Evolutionary conservation across 148 eudicot species (phyloP).

Genomic region (Cornus kousa): DNA sequence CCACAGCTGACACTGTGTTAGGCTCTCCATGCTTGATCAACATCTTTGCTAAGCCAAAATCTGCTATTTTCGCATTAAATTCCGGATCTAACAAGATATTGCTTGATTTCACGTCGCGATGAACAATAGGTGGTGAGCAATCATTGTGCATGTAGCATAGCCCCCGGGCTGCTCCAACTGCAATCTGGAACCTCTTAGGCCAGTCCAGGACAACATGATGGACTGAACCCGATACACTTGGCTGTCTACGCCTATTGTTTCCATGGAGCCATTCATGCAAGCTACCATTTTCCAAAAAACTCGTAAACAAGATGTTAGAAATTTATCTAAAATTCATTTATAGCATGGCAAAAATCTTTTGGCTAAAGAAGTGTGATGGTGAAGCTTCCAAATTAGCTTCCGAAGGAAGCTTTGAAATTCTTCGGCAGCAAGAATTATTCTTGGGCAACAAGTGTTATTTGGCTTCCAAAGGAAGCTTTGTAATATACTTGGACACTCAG

Average conservation of each 20-base stretch:
- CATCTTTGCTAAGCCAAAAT: constrained; percentile 38
- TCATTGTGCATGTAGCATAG: constrained; percentile 43
- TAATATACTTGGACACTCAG: too few relatives aligned
- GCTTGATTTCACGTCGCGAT: constrained; percentile 37
- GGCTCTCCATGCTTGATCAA: constrained; percentile 27
- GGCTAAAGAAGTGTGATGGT: too few relatives aligned
- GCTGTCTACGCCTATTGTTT: constrained; percentile 11
- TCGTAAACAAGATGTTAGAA: constrained; percentile 40
- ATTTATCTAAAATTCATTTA: too few relatives aligned
- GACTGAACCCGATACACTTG: constrained; percentile 2
- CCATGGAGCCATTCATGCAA: constrained; percentile 38
- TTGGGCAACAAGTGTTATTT: too few relatives aligned
- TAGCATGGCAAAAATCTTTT: too few relatives aligned
- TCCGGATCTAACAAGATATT: constrained; percentile 32
- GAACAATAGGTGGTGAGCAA: constrained; percentile 31
- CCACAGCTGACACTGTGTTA: constrained; percentile 27
- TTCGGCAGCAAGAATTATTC: too few relatives aligned
- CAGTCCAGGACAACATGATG: constrained; percentile 27
- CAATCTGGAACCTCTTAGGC: constrained; percentile 39
- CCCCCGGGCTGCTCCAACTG: constrained; percentile 36
- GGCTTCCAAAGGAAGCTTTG: too few relatives aligned
- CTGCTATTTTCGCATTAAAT: constrained; percentile 44
- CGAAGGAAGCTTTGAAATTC: too few relatives aligned
- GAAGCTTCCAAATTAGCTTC: too few relatives aligned
- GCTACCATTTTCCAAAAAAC: constrained; percentile 34